Percentiles rank a stretch among this genome's conserved stretches.
phyloP scores from a whole-genome alignment of 805 yeast species.

The Hanseniaspora lachancei region DNA sequence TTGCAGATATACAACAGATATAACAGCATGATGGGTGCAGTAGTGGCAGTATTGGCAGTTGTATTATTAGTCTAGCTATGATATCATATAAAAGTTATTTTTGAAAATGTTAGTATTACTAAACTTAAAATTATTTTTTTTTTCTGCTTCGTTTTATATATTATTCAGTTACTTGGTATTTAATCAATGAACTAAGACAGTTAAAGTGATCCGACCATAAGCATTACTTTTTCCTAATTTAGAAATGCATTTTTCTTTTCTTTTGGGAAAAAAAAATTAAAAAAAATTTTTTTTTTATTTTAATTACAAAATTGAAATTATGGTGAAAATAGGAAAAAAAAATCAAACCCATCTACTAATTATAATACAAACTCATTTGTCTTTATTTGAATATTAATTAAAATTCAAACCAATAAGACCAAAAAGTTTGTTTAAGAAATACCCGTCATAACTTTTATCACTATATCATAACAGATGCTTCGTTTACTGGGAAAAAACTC shows the following conservation, averaged over 20 bases:
- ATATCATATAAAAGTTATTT: background rate
- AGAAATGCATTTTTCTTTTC: too few relatives aligned
- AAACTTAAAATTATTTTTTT: too few relatives aligned
- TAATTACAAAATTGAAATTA: background rate
- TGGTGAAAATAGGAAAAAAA: too few relatives aligned
- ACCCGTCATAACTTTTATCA: too few relatives aligned
- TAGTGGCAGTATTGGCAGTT: background rate
- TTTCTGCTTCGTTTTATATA: too few relatives aligned
- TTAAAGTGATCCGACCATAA: too few relatives aligned
- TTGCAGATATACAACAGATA: background rate
- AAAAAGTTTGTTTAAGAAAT: too few relatives aligned
- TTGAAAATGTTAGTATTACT: background rate
- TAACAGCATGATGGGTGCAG: slow-evolving; percentile 8
- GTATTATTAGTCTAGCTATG: background rate
- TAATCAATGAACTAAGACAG: too few relatives aligned
- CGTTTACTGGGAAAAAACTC: background rate
- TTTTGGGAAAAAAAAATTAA: background rate
- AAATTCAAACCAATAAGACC: background rate
- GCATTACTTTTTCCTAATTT: too few relatives aligned
- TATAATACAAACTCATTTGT: background rate
- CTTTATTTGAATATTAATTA: background rate
- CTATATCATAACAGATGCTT: background rate
- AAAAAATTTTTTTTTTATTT: background rate
- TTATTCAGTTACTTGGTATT: too few relatives aligned
- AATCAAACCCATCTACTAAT: too few relatives aligned